Base-by-base conservation (phyloP, 148 eudicot species). In the Rhododendron simsii region DNA sequence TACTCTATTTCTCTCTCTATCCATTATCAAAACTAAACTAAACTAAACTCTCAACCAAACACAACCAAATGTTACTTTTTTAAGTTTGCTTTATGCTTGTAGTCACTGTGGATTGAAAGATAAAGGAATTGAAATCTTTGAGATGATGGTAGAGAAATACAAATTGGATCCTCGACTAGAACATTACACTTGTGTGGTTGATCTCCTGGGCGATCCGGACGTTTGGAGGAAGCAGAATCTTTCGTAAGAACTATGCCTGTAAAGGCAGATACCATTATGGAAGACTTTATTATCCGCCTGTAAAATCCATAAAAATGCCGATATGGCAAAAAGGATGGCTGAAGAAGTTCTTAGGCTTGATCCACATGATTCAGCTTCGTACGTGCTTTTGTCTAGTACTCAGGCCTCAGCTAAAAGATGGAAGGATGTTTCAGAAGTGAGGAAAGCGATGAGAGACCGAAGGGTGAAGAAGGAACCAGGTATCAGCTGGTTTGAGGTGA, bases 131-230 rank as follows among this genome's bases (percentile, higher is more conserved):
- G 86, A 93, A 81, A 88, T 86, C 85, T 90, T 96, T 73, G 87
- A 93, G 76, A 67, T 88, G 83, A 96, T 96, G 98, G 88, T 85
- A 14, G 85, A 89, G 1, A 87, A 90, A 37, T 91, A 92, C 45
- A 73, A 81, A 47, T 26, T 96, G 86, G 84, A 91, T 23, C 98
- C 96, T 85, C 89, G 77, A 35, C 45, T 95, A 84, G 92, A 93
- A 81, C 98, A 96, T 85, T 95, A 96, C 77, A 96, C 96, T 0
- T 96, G 98, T 77, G 76, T 93, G 84, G 96, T 96, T 83, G 98
- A 96, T 89, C 93, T 95, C 61, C 93, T 35, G 95, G 95, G 37
- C 90, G 95, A 33, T 87, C 90, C 74, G 98, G 98, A 26, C 44
- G 93, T 78, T 91, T 96, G 74, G 89, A 90, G 45, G 89, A 93